These are phyloP conservation scores for Trichoderma sp. DNA, from an alignment of 2,329 filamentous ascomycete species.

Conservation along the genomic window DNA sequence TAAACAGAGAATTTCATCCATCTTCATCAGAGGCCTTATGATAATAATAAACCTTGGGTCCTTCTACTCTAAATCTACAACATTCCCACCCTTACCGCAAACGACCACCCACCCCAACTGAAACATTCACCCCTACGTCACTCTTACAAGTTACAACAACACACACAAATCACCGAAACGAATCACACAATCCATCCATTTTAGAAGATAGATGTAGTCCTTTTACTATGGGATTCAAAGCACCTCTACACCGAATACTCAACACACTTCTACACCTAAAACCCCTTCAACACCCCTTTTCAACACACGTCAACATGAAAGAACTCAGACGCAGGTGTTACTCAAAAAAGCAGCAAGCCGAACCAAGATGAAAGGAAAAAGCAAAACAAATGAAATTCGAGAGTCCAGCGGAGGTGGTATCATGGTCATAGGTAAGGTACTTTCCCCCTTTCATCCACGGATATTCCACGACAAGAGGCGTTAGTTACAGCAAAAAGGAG, in stretches of 20 bases:
- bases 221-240: constrained; percentile 9
- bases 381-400: constrained; percentile 14
- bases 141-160: not conserved
- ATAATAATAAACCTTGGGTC: not conserved
- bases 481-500: constrained; percentile 10
- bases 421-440: constrained; percentile 5
- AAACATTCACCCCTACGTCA: not conserved
- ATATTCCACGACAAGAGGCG: not conserved
- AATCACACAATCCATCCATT: not conserved
- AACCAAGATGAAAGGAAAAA: not conserved
- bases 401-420: constrained; percentile 24
- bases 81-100: not conserved
- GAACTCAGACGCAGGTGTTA: not conserved
- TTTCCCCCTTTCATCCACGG: not conserved
- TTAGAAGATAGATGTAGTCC: not conserved
- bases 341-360: not conserved
- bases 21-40: too few species aligned
- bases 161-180: not conserved
- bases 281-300: not conserved
- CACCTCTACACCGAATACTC: constrained; percentile 12
- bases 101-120: not conserved
- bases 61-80: not conserved
- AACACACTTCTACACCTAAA: not conserved
- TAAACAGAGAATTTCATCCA: too few species aligned
- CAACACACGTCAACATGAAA: not conserved